Evolutionary conservation across 75 land plant species (phyloP).

Genomic region (Picea sitchensis): DNA sequence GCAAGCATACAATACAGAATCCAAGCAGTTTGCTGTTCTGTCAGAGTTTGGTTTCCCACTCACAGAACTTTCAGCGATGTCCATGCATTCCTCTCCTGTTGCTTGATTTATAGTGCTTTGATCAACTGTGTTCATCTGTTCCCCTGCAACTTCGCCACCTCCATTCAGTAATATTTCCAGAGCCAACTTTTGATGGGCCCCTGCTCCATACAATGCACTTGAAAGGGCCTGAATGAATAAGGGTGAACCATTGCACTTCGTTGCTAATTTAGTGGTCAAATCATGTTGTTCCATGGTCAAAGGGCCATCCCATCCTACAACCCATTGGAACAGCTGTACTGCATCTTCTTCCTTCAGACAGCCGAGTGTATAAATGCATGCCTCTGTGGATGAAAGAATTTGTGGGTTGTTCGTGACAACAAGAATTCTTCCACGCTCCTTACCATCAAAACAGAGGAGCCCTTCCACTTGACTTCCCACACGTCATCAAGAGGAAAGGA

Average conservation of each 20-base stretch:
- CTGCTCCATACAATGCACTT: not conserved
- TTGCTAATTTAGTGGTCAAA: not conserved
- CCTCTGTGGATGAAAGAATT: not conserved
- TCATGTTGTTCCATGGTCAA: not conserved
- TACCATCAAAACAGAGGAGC: constrained; percentile 18
- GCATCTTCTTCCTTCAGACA: constrained; percentile 15
- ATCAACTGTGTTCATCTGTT: not conserved
- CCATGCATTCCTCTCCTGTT: not conserved
- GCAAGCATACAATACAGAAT: constrained; percentile 1
- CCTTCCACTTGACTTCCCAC: constrained; percentile 13
- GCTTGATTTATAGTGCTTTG: not conserved
- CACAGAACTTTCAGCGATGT: not conserved
- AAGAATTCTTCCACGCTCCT: constrained; percentile 19
- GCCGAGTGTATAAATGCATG: not conserved
- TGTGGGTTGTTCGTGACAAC: constrained; percentile 2
- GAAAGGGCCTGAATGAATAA: constrained; percentile 11
- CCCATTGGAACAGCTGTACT: constrained; percentile 1
- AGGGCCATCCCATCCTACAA: constrained; percentile 7
- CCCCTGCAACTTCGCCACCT: not conserved
- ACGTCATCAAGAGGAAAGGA: constrained; percentile 17
- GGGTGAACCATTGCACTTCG: constrained; percentile 12
- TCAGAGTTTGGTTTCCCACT: not conserved
- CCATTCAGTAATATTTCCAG: not conserved
- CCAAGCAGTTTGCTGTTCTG: not conserved
- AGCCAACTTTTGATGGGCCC: not conserved